Percentiles rank a stretch among this genome's conserved stretches.
Conservation (phyloP, 2,329 filamentous ascomycete genomes). For the Phialophora macrospora region DNA sequence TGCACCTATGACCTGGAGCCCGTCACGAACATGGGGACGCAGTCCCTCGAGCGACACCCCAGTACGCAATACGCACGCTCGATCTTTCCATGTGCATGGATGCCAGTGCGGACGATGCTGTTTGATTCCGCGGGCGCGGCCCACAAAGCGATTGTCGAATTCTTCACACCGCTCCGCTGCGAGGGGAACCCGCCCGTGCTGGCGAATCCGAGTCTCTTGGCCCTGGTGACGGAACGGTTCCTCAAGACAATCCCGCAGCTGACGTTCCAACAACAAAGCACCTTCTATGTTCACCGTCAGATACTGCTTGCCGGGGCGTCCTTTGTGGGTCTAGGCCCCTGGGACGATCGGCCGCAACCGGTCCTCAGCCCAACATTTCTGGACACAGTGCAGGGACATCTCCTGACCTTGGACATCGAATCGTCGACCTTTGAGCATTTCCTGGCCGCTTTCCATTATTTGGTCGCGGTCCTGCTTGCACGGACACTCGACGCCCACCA, state of each 20-base stretch:
- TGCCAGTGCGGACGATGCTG: constrained; percentile 22
- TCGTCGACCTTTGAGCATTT: constrained; percentile 21
- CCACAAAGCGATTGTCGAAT: constrained; percentile 27
- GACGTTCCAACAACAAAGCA: constrained; percentile 28
- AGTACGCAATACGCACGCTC: not conserved
- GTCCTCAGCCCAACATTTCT: not conserved
- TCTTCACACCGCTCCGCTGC: constrained; percentile 16
- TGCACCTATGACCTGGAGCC: constrained; percentile 53
- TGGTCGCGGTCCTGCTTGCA: constrained; percentile 26
- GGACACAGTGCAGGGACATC: constrained; percentile 4
- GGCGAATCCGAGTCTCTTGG: constrained; percentile 19
- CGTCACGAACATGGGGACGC: constrained; percentile 20
- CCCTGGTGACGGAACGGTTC: constrained; percentile 19
- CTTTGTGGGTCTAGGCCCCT: not conserved
- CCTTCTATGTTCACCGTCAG: constrained; percentile 31
- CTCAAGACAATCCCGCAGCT: constrained; percentile 25
- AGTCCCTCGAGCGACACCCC: not conserved
- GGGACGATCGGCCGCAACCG: not conserved
- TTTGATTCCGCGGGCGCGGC: constrained; percentile 32
- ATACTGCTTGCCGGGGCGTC: constrained; percentile 11
- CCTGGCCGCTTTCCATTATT: constrained; percentile 27
- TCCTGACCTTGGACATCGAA: constrained; percentile 20
- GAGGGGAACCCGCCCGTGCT: constrained; percentile 17
- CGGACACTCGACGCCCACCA: constrained; percentile 17
- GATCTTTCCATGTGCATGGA: constrained; percentile 13